Evolutionary conservation across 164 flowering plant species (phyloP).

Genomic region (Aristolochia californica): DNA sequence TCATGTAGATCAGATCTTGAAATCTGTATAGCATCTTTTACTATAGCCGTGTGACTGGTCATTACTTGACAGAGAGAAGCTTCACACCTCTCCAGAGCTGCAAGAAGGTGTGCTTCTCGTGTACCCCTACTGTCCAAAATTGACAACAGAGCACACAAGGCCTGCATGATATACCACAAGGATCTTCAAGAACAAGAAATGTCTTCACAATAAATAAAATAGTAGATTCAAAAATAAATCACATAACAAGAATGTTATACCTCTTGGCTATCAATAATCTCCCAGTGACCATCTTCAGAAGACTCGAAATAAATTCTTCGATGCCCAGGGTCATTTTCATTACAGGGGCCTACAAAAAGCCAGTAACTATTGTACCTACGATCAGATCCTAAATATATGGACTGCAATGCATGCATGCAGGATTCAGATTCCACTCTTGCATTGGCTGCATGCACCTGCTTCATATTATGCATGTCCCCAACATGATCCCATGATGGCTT

Average conservation of each 20-base stretch:
- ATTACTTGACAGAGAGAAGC: slow-evolving; percentile 47
- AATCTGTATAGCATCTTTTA: slow-evolving; percentile 16
- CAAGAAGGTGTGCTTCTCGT: slow-evolving; percentile 67
- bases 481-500: slow-evolving; percentile 15
- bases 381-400: slow-evolving; percentile 82
- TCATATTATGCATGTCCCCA: slow-evolving; percentile 13
- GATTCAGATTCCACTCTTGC: slow-evolving; percentile 15
- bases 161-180: slow-evolving; percentile 34
- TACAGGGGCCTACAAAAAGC: slow-evolving; percentile 95
- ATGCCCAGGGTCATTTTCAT: slow-evolving; percentile 75
- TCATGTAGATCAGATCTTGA: slow-evolving; percentile 33
- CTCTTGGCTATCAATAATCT: slow-evolving; percentile 82
- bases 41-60: slow-evolving; percentile 23
- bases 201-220: background rate
- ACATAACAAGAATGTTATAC: slow-evolving; percentile 16
- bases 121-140: slow-evolving; percentile 64
- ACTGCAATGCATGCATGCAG: slow-evolving; percentile 66
- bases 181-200: slow-evolving; percentile 4
- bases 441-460: slow-evolving; percentile 13
- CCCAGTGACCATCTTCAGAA: slow-evolving; percentile 99
- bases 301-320: slow-evolving; percentile 88
- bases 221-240: background rate
- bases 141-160: slow-evolving; percentile 48
- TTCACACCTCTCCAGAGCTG: slow-evolving; percentile 52
- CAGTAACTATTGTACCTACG: slow-evolving; percentile 94